Conservation (phyloP, 148 eudicot species). For the Nepenthes mirabilis region DNA sequence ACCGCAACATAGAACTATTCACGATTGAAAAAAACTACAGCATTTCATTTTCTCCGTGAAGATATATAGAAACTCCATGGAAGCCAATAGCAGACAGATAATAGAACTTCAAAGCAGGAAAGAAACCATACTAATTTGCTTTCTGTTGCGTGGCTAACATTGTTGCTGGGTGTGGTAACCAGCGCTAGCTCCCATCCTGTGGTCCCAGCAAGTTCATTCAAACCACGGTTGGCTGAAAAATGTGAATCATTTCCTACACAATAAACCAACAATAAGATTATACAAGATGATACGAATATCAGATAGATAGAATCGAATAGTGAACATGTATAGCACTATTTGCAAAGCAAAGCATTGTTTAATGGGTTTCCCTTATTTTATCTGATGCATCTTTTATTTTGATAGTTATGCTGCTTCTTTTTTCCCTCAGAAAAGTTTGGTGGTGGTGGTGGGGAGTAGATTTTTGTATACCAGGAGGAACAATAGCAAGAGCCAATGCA, state of each 20-base stretch:
- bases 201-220: constrained; percentile 42
- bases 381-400: too few species aligned
- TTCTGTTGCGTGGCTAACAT: constrained; percentile 22
- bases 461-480: constrained; percentile 51
- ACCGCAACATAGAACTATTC: not conserved
- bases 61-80: not conserved
- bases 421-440: too few species aligned
- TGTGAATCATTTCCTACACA: constrained; percentile 41
- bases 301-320: not conserved
- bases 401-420: too few species aligned
- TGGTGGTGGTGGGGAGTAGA: too few species aligned
- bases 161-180: constrained; percentile 74
- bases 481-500: constrained; percentile 89
- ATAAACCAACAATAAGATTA: constrained; percentile 3
- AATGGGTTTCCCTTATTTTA: too few species aligned
- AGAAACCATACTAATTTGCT: constrained; percentile 48
- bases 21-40: too few species aligned
- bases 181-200: constrained; percentile 96
- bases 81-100: not conserved
- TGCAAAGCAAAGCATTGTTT: too few species aligned
- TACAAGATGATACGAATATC: not conserved
- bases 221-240: constrained; percentile 24
- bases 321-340: not conserved
- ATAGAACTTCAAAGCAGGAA: not conserved
- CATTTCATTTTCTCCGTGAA: too few species aligned